Evolutionary conservation across 2,329 filamentous ascomycete species (phyloP), one percentile per base, ranked within the genome.

Genomic region (Amauroascus verrucosus): DNA sequence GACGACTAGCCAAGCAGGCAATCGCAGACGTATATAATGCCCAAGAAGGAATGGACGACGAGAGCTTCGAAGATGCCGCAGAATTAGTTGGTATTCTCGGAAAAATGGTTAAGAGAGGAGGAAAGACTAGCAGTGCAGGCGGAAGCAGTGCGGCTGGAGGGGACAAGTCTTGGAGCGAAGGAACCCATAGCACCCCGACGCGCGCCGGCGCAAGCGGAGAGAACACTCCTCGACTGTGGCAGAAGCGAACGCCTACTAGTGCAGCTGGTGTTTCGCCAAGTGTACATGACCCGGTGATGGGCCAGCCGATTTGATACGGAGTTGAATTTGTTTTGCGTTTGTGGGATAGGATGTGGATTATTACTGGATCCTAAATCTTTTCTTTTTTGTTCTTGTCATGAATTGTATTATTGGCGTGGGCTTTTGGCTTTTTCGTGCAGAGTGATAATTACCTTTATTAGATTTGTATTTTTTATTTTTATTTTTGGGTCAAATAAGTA

Each of bases 21-120:
- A 93, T 97, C 56, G 79, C 86, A 40, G 88, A 95, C 62, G 91
- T 96, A 0, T 96, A 96, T 65, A 85, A 89, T 54, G 88, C 89
- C 1, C 83, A 85, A 51, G 90, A 96, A 68, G 88, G 87, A 18
- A 91, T 97, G 82, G 88, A 94, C 55, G 90, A 97, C 63, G 88
- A 94, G 60, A 94, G 93, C 75, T 98, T 96, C 65, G 82, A 86
- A 59, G 93, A 97, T 67, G 88, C 90, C 0, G 89, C 88, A 54
- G 86, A 91, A 63, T 77, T 96, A 11, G 90, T 97, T 7, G 85
- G 86, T 1, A 83, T 93, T 0, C 70, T 97, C 0, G 88, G 88
- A 6, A 87, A 84, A 63, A 93, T 96, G 83, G 88, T 90, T 78
- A 90, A 86, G 70, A 80, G 88, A 48, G 85, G 85, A 6, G 64